A percentile compares a stretch with the other conserved stretches of the same genome.
phyloP scores from a whole-genome alignment of 331 rosid species.

The Pyracantha coccinea region DNA sequence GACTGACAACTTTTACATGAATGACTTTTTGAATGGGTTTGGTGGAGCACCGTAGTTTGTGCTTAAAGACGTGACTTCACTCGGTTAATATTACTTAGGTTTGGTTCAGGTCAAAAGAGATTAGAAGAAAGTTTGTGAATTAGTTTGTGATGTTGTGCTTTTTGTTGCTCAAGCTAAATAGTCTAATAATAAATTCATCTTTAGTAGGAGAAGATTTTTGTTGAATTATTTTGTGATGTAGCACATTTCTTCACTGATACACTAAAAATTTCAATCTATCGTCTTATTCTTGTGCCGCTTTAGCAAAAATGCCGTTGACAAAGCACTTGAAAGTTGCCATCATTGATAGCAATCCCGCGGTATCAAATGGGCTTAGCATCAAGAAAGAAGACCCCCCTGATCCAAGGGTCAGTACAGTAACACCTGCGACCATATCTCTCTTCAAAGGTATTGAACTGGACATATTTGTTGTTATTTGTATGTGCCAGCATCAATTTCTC shows the following conservation, averaged over 20 bases:
- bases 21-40: neutral
- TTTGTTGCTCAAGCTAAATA: neutral
- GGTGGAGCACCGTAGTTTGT: neutral
- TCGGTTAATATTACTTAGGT: neutral
- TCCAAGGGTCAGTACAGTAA: constrained; percentile 92
- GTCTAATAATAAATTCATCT: neutral
- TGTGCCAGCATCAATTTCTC: neutral
- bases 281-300: constrained; percentile 15
- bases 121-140: neutral
- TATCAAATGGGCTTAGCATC: constrained; percentile 33
- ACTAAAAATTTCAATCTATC: neutral
- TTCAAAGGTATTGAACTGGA: constrained; percentile 54
- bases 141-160: neutral
- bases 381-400: constrained; percentile 80
- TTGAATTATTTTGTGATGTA: neutral
- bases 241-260: neutral
- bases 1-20: neutral
- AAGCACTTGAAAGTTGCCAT: constrained; percentile 86
- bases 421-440: constrained; percentile 77
- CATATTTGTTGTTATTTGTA: neutral
- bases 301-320: constrained; percentile 89
- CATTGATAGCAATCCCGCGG: constrained; percentile 89
- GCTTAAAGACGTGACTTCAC: neutral
- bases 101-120: neutral
- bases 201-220: neutral